Evolutionary conservation across 306 rosid genomes (phyloP).

Genomic region (Acmispon strigosus): DNA sequence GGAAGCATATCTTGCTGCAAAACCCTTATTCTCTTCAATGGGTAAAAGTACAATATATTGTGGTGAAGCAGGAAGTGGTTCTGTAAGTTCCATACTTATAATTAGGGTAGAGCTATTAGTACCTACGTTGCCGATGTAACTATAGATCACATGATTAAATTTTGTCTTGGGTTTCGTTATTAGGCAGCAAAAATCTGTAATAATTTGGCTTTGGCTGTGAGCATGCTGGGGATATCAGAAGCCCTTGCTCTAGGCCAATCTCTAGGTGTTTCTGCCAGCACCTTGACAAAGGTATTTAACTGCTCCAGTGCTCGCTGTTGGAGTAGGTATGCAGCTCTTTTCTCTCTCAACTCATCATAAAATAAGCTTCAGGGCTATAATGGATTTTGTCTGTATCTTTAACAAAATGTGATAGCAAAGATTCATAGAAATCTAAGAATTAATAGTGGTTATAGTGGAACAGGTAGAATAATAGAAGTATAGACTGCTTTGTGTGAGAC

Average conservation of each 20-base stretch:
- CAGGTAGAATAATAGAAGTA: neutral
- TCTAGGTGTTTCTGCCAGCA: constrained; percentile 67
- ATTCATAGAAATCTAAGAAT: neutral
- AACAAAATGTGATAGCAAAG: neutral
- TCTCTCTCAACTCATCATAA: neutral
- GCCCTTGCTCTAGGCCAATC: constrained; percentile 92
- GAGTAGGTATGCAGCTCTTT: constrained; percentile 69
- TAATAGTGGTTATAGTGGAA: neutral
- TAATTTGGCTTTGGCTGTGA: constrained; percentile 87
- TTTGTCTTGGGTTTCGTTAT: constrained; percentile 13
- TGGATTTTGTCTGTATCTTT: neutral
- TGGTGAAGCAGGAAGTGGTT: constrained; percentile 90
- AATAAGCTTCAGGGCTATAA: neutral
- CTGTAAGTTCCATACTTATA: constrained; percentile 54
- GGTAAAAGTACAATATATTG: constrained; percentile 78
- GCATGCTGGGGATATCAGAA: constrained; percentile 96
- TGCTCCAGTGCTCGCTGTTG: constrained; percentile 95
- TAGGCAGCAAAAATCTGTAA: constrained; percentile 97
- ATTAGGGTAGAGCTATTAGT: neutral
- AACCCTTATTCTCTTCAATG: constrained; percentile 65
- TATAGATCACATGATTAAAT: neutral
- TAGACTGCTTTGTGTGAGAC: neutral
- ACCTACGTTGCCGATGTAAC: neutral
- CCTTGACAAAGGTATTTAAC: constrained; percentile 76
- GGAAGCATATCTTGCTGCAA: constrained; percentile 68